Base-by-base conservation (phyloP, 768 basidiomycete species). In the Russula sp. region DNA sequence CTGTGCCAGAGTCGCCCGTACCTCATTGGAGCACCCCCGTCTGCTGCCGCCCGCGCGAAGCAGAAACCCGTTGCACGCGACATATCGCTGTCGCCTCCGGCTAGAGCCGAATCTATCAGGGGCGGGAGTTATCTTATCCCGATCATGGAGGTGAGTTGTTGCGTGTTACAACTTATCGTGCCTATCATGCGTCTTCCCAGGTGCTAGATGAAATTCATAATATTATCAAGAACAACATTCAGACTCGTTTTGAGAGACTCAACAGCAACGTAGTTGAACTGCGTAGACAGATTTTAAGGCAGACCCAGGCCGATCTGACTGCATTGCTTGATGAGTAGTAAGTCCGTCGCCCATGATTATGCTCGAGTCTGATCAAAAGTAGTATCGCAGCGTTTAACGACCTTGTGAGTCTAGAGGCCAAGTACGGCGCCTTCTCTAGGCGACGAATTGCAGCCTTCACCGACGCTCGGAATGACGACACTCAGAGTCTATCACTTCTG, bases 291-390 rank as follows among this genome's bases (percentile, higher is more conserved):
- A 61, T 68, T 28, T 40, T 69, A n/a, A 51, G 49, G 8, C 60
- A 69, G 44, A 58, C 63, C 2, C 49, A 56, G 48, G 42, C 48
- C 8, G 68, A 69, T 26, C 30, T 68, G 62, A 57, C 14, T 10
- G 53, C 34, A 10, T 16, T 69, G n/a, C 58, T 63, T 11, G 63
- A 64, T 32, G 57, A 69, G 22, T 64, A 69, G 68, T 69, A 22
- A 48, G 65, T 62, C 22, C 18, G 20, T 20, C 30, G 20, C 28
- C 14, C 3, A 44, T 13, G 8, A 8, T 5, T 34, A 22, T n/a
- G 11, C 36, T 34, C 24, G 11, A 28, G 30, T 52, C 59, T 66
- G 65, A 66, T 30, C 22, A 10, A 30, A 56, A 49, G 22, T 42
- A 64, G 66, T 28, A 38, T 60, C 54, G 22, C 38, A 42, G 56